These are phyloP conservation scores for Polyplosphaeria fusca DNA, from an alignment of 495 filamentous ascomycete species.

Conservation along the genomic window DNA sequence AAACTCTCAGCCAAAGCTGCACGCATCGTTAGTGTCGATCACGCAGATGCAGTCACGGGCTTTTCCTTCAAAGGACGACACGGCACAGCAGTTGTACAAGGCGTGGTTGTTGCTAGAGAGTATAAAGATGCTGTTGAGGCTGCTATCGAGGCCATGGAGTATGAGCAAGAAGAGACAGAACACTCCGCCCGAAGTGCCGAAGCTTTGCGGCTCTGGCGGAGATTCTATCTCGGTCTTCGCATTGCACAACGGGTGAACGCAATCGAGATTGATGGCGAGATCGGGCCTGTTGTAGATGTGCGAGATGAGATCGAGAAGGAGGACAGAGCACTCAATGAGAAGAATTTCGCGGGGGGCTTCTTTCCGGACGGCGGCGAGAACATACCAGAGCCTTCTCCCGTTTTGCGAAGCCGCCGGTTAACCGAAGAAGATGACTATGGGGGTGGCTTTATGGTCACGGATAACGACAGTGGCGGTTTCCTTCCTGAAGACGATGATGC, in stretches of 20 bases:
- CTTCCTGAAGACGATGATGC: constrained; percentile 7
- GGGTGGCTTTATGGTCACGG: constrained; percentile 7
- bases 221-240: constrained; percentile 69
- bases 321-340: constrained; percentile 24
- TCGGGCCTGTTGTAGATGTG: constrained; percentile 4
- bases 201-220: constrained; percentile 70
- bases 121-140: constrained; percentile 67
- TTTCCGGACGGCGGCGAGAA: constrained; percentile 25
- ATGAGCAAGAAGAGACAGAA: constrained; percentile 57
- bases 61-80: constrained; percentile 80
- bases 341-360: constrained; percentile 33
- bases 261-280: constrained; percentile 57
- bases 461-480: constrained; percentile 15
- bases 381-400: background rate
- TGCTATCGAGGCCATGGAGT: constrained; percentile 61
- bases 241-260: constrained; percentile 72
- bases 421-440: background rate
- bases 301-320: constrained; percentile 27
- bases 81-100: constrained; percentile 74
- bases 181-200: constrained; percentile 53
- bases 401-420: background rate
- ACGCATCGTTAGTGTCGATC: constrained; percentile 76
- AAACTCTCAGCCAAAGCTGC: constrained; percentile 69
- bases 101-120: constrained; percentile 71
- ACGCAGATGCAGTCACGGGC: constrained; percentile 82